Conservation (phyloP, 2,329 filamentous ascomycete genomes). For the Penicillium janthinellum region DNA sequence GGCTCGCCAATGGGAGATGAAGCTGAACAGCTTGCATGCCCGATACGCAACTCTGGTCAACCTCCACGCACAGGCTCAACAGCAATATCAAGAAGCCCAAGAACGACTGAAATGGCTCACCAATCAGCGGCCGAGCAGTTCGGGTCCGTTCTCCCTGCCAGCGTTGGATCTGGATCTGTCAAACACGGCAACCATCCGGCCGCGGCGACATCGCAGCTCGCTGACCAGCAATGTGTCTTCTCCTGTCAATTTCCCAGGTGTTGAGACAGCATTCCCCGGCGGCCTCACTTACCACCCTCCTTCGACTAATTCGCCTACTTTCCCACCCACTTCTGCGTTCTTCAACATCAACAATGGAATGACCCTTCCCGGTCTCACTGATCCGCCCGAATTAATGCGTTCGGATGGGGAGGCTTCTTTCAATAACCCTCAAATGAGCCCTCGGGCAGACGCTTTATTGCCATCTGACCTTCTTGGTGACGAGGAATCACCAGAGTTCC, state of each 20-base stretch:
- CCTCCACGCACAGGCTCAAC: constrained; percentile 46
- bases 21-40: constrained; percentile 45
- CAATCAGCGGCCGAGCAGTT: constrained; percentile 39
- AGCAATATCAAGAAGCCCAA: constrained; percentile 50
- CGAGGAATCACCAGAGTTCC: constrained; percentile 49
- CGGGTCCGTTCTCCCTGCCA: constrained; percentile 45
- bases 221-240: constrained; percentile 52
- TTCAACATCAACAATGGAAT: constrained; percentile 67
- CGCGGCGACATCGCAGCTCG: constrained; percentile 50
- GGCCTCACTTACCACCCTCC: constrained; percentile 52
- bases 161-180: constrained; percentile 46
- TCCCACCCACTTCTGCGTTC: constrained; percentile 54
- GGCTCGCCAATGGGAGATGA: constrained; percentile 51
- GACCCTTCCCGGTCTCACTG: constrained; percentile 52
- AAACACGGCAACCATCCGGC: constrained; percentile 44
- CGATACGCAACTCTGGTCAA: constrained; percentile 47
- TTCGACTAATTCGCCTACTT: constrained; percentile 55
- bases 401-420: constrained; percentile 58
- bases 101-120: constrained; percentile 49
- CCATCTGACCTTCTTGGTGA: constrained; percentile 64
- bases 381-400: constrained; percentile 43
- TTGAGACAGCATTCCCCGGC: constrained; percentile 44
- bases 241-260: constrained; percentile 43
- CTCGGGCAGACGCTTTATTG: constrained; percentile 61
- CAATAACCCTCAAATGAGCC: constrained; percentile 64